These are phyloP conservation scores for Helotiales sp. DNA, from an alignment of 2,329 filamentous ascomycete genomes.

Conservation along the genomic window DNA sequence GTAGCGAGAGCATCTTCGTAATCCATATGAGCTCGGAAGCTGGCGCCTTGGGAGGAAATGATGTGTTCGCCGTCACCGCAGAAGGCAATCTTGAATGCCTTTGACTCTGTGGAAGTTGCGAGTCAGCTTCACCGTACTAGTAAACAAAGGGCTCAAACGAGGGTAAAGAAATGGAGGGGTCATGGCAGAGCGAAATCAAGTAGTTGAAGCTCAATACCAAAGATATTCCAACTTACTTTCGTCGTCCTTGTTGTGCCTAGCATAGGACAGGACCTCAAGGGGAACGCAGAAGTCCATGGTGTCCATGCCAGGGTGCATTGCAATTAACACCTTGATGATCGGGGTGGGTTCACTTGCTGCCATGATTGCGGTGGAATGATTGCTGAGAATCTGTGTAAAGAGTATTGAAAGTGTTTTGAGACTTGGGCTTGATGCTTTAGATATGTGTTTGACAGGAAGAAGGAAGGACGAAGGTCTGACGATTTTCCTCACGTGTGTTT, in stretches of 20 bases:
- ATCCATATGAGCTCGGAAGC: constrained; percentile 72
- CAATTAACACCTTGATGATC: constrained; percentile 59
- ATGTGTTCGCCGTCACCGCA: constrained; percentile 51
- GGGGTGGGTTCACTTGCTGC: constrained; percentile 31
- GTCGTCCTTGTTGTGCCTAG: constrained; percentile 54
- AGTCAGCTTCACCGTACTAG: background rate
- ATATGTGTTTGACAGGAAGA: background rate
- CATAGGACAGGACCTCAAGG: constrained; percentile 55
- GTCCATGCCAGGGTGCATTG: constrained; percentile 55
- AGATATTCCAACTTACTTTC: constrained; percentile 40
- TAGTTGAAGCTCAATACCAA: constrained; percentile 6
- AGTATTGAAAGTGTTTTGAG: background rate
- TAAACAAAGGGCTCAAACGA: background rate
- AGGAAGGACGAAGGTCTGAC: constrained; percentile 4
- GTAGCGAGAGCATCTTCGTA: constrained; percentile 76
- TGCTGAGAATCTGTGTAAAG: background rate
- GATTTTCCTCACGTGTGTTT: constrained; percentile 18
- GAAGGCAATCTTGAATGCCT: constrained; percentile 30
- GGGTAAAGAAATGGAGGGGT: constrained; percentile 10
- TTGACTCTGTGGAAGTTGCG: constrained; percentile 28
- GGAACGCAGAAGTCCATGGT: constrained; percentile 57
- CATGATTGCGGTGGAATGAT: constrained; percentile 32
- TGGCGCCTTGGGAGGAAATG: constrained; percentile 61
- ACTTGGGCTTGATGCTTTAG: constrained; percentile 10
- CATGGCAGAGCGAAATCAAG: constrained; percentile 1